Evolutionary conservation across 2,329 filamentous ascomycete species (phyloP).

Genomic region (Cladobotryum mycophilum): DNA sequence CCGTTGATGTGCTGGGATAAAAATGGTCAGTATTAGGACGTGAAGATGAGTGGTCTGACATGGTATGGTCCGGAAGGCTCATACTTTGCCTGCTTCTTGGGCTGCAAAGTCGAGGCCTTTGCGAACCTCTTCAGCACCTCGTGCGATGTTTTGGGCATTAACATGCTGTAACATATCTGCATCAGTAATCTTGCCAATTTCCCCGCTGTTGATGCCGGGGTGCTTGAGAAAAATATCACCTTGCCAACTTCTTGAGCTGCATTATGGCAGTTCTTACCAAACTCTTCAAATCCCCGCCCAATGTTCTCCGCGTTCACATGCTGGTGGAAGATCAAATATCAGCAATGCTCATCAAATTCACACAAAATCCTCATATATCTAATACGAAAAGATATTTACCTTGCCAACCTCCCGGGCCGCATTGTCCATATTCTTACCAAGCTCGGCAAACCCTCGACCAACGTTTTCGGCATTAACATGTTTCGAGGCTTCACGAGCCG

Average conservation of each 20-base stretch:
- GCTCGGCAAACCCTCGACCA: not conserved
- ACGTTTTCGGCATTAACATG: slow-evolving; percentile 6
- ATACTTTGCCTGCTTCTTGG: not conserved
- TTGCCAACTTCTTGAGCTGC: slow-evolving; percentile 2
- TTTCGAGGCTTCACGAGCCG: not conserved
- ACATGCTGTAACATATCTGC: not conserved
- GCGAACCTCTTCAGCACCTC: not conserved
- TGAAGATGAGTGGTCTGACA: no score
- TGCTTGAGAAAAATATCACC: not conserved
- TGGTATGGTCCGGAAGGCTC: no score
- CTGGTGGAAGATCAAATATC: not conserved
- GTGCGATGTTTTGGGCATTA: not conserved
- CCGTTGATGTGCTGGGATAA: no score
- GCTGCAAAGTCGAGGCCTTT: not conserved
- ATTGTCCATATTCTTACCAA: not conserved
- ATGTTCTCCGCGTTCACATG: slow-evolving; percentile 5
- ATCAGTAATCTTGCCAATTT: not conserved
- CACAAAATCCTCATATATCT: no score
- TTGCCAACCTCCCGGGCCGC: slow-evolving; percentile 1
- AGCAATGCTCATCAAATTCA: not conserved
- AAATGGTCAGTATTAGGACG: no score
- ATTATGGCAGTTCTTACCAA: not conserved
- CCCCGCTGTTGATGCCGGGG: no score
- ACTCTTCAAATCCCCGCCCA: not conserved
- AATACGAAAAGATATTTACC: not conserved